Base-by-base conservation (phyloP, 768 basidiomycete species). In the Tylopilus plumbeoviolaceoides region DNA sequence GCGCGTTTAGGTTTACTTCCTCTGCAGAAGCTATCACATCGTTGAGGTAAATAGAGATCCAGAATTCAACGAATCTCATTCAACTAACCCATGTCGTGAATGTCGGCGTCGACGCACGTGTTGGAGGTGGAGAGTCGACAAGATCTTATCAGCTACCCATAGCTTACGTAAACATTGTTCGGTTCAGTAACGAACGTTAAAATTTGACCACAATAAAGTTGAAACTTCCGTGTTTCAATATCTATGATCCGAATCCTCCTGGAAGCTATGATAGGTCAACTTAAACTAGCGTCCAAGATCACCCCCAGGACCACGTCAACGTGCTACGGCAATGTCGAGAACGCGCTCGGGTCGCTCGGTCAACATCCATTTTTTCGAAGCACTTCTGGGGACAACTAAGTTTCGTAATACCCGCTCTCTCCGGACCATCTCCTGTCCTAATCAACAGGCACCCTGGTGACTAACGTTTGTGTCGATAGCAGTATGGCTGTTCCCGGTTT, bases 11-110 rank as follows among this genome's bases (percentile, higher is more conserved):
- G 40, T 66, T 64, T 21, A 89, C 70, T 53, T 75, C 67, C 57
- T 89, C 87, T 36, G 60, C 65, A 30, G 82, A 76, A 27, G 86
- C 86, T 88, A 39, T 58, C 25, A 14, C n/a, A 35, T 48, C 47
- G 14, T n/a, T 33, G 36, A 44, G 39, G 55, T 62, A 50, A 62
- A 54, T 55, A 54, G 5, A 40, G 10, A 17, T 20, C 31, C 43
- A 30, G 7, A 23, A n/a, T 18, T 11, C 31, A 44, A 3, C n/a
- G 42, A 49, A 23, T 30, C 33, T 36, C 30, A 53, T 45, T 51
- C 48, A 30, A 62, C 59, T 51, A 46, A 67, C 67, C 66, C 66
- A 69, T 69, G n/a, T 47, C 44, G 55, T 48, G 44, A 44, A 45
- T 30, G 52, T 21, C 25, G 42, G 30, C 21, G 33, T 50, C 46